phyloP scores from a whole-genome alignment of 1,284 basidiomycete species.

The Leccinum pallidistipes region DNA sequence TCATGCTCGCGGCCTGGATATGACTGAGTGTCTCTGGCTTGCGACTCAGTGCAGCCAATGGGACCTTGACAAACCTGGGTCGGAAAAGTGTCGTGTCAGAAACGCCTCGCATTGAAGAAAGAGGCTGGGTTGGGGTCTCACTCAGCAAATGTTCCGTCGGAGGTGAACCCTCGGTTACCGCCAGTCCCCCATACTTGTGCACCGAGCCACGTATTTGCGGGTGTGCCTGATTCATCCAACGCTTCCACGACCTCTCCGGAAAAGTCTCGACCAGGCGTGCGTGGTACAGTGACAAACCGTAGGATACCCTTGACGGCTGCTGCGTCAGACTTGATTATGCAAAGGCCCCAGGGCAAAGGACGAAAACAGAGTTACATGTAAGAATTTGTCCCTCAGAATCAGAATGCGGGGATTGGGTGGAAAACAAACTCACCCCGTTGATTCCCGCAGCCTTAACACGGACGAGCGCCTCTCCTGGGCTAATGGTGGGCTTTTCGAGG shows the following conservation, averaged over 20 bases:
- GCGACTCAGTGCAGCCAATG: slow-evolving; percentile 30
- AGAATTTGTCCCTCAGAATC: background rate
- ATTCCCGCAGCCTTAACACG: slow-evolving; percentile 35
- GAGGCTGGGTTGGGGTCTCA: slow-evolving; percentile 14
- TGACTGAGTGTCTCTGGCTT: slow-evolving; percentile 31
- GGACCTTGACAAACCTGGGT: slow-evolving; percentile 32
- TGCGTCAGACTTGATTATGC: slow-evolving; percentile 28
- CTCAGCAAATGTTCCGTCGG: slow-evolving; percentile 37
- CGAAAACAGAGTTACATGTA: background rate
- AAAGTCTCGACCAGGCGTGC: slow-evolving; percentile 34
- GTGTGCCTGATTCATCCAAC: slow-evolving; percentile 24
- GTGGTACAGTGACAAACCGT: slow-evolving; percentile 36
- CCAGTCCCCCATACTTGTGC: slow-evolving; percentile 37
- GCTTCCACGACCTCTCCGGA: slow-evolving; percentile 36
- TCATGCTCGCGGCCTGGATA: slow-evolving; percentile 34
- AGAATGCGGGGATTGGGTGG: background rate
- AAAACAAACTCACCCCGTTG: slow-evolving; percentile 29
- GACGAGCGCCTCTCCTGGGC: slow-evolving; percentile 34
- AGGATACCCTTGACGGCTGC: slow-evolving; percentile 28
- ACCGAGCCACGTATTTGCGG: slow-evolving; percentile 25
- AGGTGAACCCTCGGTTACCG: slow-evolving; percentile 34
- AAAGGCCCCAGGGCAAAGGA: background rate
- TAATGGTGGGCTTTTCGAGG: slow-evolving; percentile 26
- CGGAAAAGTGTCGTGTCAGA: background rate
- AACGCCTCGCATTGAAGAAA: background rate